Percentiles rank a stretch among this genome's conserved stretches.
These are phyloP conservation scores for Meyerozyma smithsonii DNA, from an alignment of 1,139 yeast species.

Conservation along the genomic window DNA sequence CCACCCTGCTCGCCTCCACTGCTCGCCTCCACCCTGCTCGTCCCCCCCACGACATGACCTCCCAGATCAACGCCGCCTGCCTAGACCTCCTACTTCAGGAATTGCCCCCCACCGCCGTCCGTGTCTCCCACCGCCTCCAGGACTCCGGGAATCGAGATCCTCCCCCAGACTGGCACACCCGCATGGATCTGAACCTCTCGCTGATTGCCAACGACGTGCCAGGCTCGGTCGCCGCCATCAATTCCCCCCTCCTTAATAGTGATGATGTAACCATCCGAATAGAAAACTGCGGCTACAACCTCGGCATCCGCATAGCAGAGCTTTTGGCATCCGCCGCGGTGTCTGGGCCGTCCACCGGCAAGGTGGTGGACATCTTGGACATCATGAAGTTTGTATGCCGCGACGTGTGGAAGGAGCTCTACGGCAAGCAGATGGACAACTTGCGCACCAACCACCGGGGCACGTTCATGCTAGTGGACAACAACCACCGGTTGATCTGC, in stretches of 20 bases:
- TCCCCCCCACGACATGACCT: conserved; percentile 1
- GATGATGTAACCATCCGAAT: conserved; percentile 59
- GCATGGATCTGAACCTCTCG: conserved; percentile 21
- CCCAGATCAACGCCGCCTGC: conserved; percentile 41
- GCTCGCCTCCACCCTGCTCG: background rate
- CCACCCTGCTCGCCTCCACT: background rate
- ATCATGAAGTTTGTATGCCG: conserved; percentile 90
- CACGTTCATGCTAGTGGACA: conserved; percentile 75
- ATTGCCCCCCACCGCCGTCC: conserved; percentile 64
- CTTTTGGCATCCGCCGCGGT: conserved; percentile 56
- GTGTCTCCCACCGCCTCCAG: conserved; percentile 37
- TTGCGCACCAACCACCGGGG: conserved; percentile 89
- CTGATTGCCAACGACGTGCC: conserved; percentile 25
- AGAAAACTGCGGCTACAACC: conserved; percentile 65
- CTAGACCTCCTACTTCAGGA: conserved; percentile 68
- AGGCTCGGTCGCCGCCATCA: conserved; percentile 39
- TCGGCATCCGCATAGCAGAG: conserved; percentile 75
- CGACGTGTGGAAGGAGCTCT: conserved; percentile 81
- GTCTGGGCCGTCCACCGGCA: conserved; percentile 35
- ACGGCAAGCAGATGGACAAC: conserved; percentile 85
- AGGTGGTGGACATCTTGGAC: conserved; percentile 61
- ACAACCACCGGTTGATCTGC: conserved; percentile 50
- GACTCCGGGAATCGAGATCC: conserved; percentile 10
- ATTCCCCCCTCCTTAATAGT: conserved; percentile 28
- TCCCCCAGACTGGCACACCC: conserved; percentile 16